A percentile compares a stretch with the other conserved stretches of the same genome.
phyloP scores from a whole-genome alignment of 2,329 filamentous ascomycete species.

The Herpomyces periplanetae region DNA sequence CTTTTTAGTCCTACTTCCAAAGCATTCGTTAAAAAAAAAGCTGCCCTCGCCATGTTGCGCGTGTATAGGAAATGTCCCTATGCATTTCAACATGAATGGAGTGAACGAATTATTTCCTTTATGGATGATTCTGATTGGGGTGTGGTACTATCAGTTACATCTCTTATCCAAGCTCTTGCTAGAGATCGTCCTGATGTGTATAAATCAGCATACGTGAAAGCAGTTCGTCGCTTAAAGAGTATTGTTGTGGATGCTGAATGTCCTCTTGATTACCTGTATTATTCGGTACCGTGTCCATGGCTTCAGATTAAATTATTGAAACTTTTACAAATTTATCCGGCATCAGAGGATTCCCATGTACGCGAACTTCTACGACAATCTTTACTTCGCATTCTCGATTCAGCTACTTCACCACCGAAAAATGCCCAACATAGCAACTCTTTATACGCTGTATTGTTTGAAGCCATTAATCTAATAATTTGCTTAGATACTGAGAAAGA shows the following conservation, averaged over 20 bases:
- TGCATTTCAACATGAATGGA: conserved; percentile 87
- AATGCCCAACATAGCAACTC: conserved; percentile 98
- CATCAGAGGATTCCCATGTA: conserved; percentile 71
- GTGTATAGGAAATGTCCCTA: conserved; percentile 74
- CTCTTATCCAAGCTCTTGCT: conserved; percentile 62
- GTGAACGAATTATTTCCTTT: conserved; percentile 83
- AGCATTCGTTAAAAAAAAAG: conserved; percentile 96
- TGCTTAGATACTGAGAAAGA: conserved; percentile 79
- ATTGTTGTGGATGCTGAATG: conserved; percentile 70
- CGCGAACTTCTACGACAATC: conserved; percentile 70
- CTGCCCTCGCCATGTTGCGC: conserved; percentile 58
- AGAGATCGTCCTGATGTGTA: conserved; percentile 86
- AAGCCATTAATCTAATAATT: conserved; percentile 93
- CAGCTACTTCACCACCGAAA: conserved; percentile 70
- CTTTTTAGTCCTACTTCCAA: conserved; percentile 81
- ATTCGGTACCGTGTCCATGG: conserved; percentile 98
- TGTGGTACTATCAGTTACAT: conserved; percentile 75
- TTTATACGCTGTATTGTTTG: conserved; percentile 84
- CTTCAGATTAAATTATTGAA: conserved; percentile 77
- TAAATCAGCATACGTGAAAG: conserved; percentile 72
- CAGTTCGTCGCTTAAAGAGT: conserved; percentile 50
- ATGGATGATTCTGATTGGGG: conserved; percentile 91
- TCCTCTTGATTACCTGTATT: conserved; percentile 70
- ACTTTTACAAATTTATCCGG: conserved; percentile 75
- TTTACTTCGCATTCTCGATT: conserved; percentile 54